phyloP scores from a whole-genome alignment of 106 monocot species.

The Agapanthus africanus region DNA sequence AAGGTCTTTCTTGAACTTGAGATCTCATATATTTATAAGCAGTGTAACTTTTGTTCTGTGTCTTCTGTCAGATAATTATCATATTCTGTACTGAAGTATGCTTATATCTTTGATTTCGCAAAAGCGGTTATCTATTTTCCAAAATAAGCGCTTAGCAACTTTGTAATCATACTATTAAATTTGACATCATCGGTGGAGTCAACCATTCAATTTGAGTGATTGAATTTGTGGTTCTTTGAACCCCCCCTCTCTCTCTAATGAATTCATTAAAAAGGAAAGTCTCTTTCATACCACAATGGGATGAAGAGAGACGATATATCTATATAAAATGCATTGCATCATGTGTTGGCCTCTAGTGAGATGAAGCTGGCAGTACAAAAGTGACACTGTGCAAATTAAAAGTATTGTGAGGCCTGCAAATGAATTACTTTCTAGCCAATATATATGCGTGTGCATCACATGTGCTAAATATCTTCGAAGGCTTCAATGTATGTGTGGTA shows the following conservation, averaged over 20 bases:
- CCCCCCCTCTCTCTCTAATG: background rate
- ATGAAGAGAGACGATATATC: background rate
- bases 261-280: background rate
- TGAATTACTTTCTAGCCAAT: too few species aligned
- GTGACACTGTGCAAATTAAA: too few species aligned
- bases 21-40: background rate
- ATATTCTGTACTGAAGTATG: background rate
- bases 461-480: too few species aligned
- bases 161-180: background rate
- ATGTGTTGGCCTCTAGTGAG: too few species aligned
- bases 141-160: background rate
- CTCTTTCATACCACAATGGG: background rate
- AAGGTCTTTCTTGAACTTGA: conserved; percentile 42
- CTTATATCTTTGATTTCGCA: background rate
- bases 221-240: background rate
- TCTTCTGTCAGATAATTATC: background rate
- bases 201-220: background rate
- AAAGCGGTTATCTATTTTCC: background rate
- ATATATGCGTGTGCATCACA: too few species aligned
- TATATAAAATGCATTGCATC: too few species aligned
- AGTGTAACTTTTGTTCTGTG: background rate
- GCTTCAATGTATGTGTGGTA: background rate
- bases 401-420: too few species aligned
- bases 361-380: too few species aligned
- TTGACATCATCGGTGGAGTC: background rate